phyloP scores from a whole-genome alignment of 768 basidiomycete genomes.

The Astraeus odoratus region DNA sequence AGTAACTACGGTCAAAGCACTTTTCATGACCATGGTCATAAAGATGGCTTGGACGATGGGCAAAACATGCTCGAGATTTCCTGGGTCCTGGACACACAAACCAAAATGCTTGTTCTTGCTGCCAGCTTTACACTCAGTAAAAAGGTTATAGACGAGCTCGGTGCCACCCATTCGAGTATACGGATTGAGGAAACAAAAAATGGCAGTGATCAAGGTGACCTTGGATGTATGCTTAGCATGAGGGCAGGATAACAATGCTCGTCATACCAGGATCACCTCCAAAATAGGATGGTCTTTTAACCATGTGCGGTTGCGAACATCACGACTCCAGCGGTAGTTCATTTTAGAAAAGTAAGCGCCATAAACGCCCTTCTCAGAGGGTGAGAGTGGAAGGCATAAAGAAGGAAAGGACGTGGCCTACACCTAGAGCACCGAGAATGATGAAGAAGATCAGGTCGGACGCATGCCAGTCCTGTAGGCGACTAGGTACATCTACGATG shows the following conservation, averaged over 20 bases:
- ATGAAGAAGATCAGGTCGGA: slow-evolving; percentile 84
- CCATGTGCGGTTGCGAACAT: slow-evolving; percentile 80
- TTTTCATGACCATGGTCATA: slow-evolving; percentile 79
- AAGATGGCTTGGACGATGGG: slow-evolving; percentile 58
- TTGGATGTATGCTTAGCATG: slow-evolving; percentile 23
- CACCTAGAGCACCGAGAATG: slow-evolving; percentile 83
- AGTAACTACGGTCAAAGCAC: slow-evolving; percentile 73
- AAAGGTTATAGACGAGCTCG: slow-evolving; percentile 88
- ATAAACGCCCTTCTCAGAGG: slow-evolving; percentile 65
- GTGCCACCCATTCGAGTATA: slow-evolving; percentile 93
- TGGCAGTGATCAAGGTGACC: slow-evolving; percentile 74
- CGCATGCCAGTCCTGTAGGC: slow-evolving; percentile 82
- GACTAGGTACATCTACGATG: slow-evolving; percentile 1
- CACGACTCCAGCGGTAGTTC: slow-evolving; percentile 82
- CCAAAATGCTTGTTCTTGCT: slow-evolving; percentile 50
- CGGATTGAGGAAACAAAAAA: slow-evolving; percentile 79
- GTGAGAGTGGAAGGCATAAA: slow-evolving; percentile 5
- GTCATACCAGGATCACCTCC: slow-evolving; percentile 74
- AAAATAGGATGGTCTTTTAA: slow-evolving; percentile 68
- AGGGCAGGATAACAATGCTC: background rate
- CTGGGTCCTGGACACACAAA: slow-evolving; percentile 65
- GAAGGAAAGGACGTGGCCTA: slow-evolving; percentile 27
- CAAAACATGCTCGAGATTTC: slow-evolving; percentile 48
- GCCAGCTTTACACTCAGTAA: slow-evolving; percentile 72
- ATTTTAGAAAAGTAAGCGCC: slow-evolving; percentile 91